Conservation (phyloP, 164 flowering plant species). For the Tinospora cordifolia region DNA sequence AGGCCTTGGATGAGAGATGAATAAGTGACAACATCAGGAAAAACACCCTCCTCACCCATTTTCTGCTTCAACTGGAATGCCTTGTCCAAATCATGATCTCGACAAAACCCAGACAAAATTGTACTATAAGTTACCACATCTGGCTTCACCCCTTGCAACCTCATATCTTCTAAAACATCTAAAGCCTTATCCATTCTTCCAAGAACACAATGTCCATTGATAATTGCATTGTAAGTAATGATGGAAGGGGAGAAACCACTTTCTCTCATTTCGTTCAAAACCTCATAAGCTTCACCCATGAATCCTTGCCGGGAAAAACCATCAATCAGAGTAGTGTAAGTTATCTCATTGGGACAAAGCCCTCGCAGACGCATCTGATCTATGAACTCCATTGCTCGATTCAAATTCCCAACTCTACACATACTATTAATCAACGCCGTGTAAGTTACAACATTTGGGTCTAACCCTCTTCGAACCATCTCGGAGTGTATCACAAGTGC, state of each 20-base stretch:
- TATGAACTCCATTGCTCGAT: slow-evolving; percentile 61
- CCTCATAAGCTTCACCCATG: slow-evolving; percentile 45
- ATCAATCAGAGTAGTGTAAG: slow-evolving; percentile 72
- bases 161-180: slow-evolving; percentile 42
- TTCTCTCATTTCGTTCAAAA: slow-evolving; percentile 49
- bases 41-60: slow-evolving; percentile 57
- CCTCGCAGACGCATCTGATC: slow-evolving; percentile 65
- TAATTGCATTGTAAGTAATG: slow-evolving; percentile 66
- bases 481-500: slow-evolving; percentile 65
- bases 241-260: slow-evolving; percentile 55
- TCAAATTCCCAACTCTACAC: slow-evolving; percentile 66
- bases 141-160: slow-evolving; percentile 43
- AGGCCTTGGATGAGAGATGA: slow-evolving; percentile 74
- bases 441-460: slow-evolving; percentile 74
- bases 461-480: slow-evolving; percentile 64
- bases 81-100: slow-evolving; percentile 37
- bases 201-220: slow-evolving; percentile 56
- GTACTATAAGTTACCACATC: slow-evolving; percentile 77
- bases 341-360: slow-evolving; percentile 54
- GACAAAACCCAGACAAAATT: slow-evolving; percentile 57
- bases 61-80: slow-evolving; percentile 51
- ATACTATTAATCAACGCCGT: slow-evolving; percentile 73
- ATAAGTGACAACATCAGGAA: slow-evolving; percentile 58
- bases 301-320: slow-evolving; percentile 73
- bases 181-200: slow-evolving; percentile 61